These are phyloP conservation scores for Irpex rosettiformis DNA, from an alignment of 1,284 basidiomycete genomes.

Conservation along the genomic window DNA sequence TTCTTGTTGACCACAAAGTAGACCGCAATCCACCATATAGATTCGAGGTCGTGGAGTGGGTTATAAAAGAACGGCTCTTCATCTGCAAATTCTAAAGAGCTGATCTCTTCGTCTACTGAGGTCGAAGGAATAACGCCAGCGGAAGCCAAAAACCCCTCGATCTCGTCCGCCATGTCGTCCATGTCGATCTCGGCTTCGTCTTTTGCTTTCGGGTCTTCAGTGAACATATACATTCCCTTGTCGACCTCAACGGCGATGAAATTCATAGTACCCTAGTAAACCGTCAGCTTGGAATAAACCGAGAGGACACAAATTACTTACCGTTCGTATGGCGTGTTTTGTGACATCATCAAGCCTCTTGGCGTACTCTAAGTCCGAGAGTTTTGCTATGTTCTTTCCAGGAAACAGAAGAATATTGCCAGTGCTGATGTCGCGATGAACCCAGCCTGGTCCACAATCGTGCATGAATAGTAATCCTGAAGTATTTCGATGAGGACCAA, in stretches of 20 bases:
- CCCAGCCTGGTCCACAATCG: constrained; percentile 5
- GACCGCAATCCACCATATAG: background rate
- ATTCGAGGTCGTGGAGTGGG: background rate
- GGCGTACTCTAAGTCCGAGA: constrained; percentile 11
- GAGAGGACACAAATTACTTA: background rate
- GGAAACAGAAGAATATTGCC: constrained; percentile 12
- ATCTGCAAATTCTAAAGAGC: no score
- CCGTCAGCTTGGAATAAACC: background rate
- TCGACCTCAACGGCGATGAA: constrained; percentile 9
- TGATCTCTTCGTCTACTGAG: background rate
- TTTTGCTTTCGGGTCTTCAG: background rate
- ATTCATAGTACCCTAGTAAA: constrained; percentile 5
- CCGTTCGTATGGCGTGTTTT: background rate
- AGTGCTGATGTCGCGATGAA: constrained; percentile 12
- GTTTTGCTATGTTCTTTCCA: background rate
- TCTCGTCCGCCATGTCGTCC: background rate
- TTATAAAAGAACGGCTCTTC: background rate
- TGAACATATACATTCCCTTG: background rate
- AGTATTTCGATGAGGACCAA: no score
- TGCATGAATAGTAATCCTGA: background rate
- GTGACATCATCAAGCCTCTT: background rate
- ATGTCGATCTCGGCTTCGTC: background rate
- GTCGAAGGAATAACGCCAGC: background rate
- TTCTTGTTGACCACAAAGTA: background rate
- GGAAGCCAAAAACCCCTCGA: background rate